Conservation (phyloP, 2,329 filamentous ascomycete species). For the Colletotrichum musicola region DNA sequence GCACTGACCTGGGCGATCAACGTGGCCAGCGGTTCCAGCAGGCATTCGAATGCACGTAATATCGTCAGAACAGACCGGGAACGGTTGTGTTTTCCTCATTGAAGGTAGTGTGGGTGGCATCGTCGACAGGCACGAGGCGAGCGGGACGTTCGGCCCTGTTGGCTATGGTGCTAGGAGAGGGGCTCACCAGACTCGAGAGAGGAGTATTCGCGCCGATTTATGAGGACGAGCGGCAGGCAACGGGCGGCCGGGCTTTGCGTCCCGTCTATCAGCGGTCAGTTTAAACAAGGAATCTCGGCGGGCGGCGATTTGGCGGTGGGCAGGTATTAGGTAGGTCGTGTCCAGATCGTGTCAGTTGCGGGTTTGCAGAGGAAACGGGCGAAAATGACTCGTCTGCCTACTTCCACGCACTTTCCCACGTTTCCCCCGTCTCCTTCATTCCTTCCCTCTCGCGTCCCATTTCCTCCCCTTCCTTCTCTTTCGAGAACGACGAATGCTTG, state of each 20-base stretch:
- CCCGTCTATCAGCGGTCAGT: constrained; percentile 16
- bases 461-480: neutral
- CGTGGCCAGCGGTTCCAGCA: constrained; percentile 1
- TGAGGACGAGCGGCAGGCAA: constrained; percentile 18
- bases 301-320: constrained; percentile 20
- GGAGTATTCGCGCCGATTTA: constrained; percentile 4
- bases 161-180: constrained; percentile 8
- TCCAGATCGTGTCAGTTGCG: constrained; percentile 7
- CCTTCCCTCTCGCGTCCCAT: neutral
- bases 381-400: constrained; percentile 22
- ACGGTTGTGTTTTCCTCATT: constrained; percentile 24
- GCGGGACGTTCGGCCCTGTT: constrained; percentile 11
- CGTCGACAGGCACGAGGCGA: constrained; percentile 13
- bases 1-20: neutral
- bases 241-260: neutral
- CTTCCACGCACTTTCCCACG: neutral
- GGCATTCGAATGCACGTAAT: constrained; percentile 25
- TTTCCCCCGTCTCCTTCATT: neutral
- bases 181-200: neutral
- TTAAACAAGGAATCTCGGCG: constrained; percentile 2
- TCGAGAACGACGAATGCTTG: neutral
- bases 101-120: constrained; percentile 22
- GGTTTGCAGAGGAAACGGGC: neutral
- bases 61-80: constrained; percentile 17
- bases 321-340: constrained; percentile 14